Percentiles rank a stretch among this genome's conserved stretches.
Evolutionary conservation across 2,329 filamentous ascomycete species (phyloP).

Genomic region (Xylaria sp.): DNA sequence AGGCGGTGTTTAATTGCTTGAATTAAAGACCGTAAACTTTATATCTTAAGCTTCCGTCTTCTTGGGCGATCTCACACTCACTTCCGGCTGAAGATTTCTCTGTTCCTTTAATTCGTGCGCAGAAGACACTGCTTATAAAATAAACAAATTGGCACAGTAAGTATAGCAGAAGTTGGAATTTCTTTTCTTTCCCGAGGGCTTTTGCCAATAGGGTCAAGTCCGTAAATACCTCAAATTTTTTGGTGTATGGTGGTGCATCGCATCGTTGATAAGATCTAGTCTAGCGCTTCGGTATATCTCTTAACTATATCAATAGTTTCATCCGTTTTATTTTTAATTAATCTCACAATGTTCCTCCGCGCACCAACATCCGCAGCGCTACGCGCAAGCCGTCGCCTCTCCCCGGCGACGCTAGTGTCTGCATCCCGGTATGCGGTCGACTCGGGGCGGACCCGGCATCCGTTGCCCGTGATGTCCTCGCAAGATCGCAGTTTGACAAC

Average conservation of each 20-base stretch:
- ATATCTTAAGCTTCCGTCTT: not conserved
- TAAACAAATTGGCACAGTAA: too few relatives aligned
- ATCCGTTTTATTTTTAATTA: not conserved
- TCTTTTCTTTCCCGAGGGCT: not conserved
- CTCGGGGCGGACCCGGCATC: not conserved
- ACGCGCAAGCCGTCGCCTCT: not conserved
- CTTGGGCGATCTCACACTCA: not conserved
- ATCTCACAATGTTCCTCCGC: not conserved
- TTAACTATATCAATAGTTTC: not conserved
- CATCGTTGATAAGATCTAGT: not conserved
- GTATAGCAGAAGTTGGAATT: not conserved
- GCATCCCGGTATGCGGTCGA: not conserved
- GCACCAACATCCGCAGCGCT: not conserved
- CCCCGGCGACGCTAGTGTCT: not conserved
- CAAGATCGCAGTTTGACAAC: not conserved
- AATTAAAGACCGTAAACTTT: not conserved
- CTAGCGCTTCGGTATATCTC: not conserved
- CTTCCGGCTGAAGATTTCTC: too few relatives aligned
- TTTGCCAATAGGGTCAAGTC: not conserved
- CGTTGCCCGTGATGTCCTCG: too few relatives aligned
- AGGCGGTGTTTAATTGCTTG: not conserved
- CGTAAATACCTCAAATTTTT: not conserved
- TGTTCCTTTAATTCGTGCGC: too few relatives aligned
- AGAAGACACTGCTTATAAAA: not conserved
- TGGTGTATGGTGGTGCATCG: not conserved